A percentile compares a stretch with the other conserved stretches of the same genome.
Evolutionary conservation across 176 grass and related monocot genomes (phyloP).

Genomic region (Poa annua): DNA sequence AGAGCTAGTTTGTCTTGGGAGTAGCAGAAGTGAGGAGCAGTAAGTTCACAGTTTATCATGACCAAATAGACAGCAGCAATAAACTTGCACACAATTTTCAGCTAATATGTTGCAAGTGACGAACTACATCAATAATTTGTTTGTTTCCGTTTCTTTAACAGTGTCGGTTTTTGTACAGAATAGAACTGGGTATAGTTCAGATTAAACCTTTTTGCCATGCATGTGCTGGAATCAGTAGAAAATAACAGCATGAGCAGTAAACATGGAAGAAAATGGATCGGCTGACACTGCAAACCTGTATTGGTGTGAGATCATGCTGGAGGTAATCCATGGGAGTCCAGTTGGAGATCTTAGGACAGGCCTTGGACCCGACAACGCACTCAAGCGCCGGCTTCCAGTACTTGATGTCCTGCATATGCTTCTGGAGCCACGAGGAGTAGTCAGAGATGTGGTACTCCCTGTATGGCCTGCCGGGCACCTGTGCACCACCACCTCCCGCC

Average conservation of each 20-base stretch:
- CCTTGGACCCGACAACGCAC: conserved; percentile 78
- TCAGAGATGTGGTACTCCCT: conserved; percentile 71
- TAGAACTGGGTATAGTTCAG: neutral
- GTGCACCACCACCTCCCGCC: conserved; percentile 64
- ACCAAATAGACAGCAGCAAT: neutral
- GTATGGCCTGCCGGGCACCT: conserved; percentile 69
- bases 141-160: neutral
- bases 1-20: conserved; percentile 10
- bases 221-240: conserved; percentile 3
- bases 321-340: conserved; percentile 93
- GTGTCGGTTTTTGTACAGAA: conserved; percentile 14
- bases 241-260: neutral
- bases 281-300: conserved; percentile 59
- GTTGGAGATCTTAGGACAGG: conserved; percentile 68
- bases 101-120: neutral
- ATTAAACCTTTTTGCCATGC: neutral
- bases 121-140: neutral
- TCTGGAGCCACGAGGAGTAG: conserved; percentile 78
- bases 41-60: neutral
- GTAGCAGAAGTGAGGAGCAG: neutral
- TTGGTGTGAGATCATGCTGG: conserved; percentile 76
- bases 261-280: neutral
- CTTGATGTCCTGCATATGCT: conserved; percentile 53
- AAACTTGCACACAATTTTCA: neutral
- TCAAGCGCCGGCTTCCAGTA: conserved; percentile 78